Evolutionary conservation across 768 basidiomycete species (phyloP).

Genomic region (Dioszegia crocea): DNA sequence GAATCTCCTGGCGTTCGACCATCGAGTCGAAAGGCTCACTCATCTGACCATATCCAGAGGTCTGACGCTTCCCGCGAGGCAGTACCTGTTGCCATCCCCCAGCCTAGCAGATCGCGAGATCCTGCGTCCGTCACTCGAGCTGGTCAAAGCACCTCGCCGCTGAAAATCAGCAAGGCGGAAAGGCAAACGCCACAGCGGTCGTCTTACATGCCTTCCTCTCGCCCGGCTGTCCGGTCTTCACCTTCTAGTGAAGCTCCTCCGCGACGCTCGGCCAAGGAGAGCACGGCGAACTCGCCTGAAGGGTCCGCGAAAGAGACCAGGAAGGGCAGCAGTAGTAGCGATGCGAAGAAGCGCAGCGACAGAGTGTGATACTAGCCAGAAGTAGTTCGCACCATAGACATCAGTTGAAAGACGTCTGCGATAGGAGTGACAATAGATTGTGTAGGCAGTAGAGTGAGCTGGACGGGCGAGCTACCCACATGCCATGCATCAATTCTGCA

Average conservation of each 20-base stretch:
- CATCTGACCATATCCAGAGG: slow-evolving; percentile 15
- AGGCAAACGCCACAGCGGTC: background rate
- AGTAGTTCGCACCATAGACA: no score
- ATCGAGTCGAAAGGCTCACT: slow-evolving; percentile 8
- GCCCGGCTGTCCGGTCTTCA: background rate
- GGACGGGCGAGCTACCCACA: no score
- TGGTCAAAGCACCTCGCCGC: slow-evolving; percentile 4
- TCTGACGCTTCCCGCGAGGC: background rate
- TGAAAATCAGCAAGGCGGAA: slow-evolving; percentile 12
- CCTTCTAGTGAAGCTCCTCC: background rate
- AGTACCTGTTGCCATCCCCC: background rate
- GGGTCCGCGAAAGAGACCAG: background rate
- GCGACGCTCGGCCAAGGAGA: background rate
- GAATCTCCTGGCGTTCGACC: slow-evolving; percentile 11
- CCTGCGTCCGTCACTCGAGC: background rate
- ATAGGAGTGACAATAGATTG: no score
- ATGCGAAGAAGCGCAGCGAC: no score
- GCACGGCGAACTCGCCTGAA: background rate
- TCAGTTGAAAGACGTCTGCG: no score
- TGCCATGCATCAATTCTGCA: no score
- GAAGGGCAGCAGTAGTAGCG: slow-evolving; percentile 10
- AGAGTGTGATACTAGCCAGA: no score
- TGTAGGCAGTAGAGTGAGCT: no score
- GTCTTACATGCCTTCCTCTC: slow-evolving; percentile 7
- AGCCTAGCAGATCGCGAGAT: background rate